Conservation (phyloP, 2,329 filamentous ascomycete species). For the Hypoxylon sp. region DNA sequence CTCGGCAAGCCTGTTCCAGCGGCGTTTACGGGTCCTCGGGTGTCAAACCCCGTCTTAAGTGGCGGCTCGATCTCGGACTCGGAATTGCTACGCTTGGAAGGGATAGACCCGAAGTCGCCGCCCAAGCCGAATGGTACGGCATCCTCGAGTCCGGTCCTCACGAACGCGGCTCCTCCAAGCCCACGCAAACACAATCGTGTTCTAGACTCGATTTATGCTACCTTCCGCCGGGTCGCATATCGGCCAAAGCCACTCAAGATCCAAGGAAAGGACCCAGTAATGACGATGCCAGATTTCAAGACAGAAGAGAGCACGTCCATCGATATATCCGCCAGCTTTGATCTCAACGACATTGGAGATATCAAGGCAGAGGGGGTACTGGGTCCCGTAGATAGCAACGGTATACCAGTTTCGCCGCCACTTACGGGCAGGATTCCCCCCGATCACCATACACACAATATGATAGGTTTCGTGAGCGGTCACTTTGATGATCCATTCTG, state of each 20-base stretch:
- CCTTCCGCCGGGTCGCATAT: slow-evolving; percentile 49
- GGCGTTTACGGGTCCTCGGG: slow-evolving; percentile 37
- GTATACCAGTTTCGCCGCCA: slow-evolving; percentile 52
- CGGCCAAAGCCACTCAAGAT: slow-evolving; percentile 43
- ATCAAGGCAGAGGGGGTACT: slow-evolving; percentile 37
- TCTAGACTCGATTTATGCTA: slow-evolving; percentile 51
- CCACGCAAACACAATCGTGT: slow-evolving; percentile 51
- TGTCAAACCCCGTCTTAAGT: slow-evolving; percentile 51
- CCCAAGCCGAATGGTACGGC: slow-evolving; percentile 48
- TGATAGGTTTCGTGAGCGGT: slow-evolving; percentile 51
- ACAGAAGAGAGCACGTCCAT: slow-evolving; percentile 12
- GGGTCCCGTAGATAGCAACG: slow-evolving; percentile 47
- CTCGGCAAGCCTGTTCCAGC: slow-evolving; percentile 37
- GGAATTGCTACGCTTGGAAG: slow-evolving; percentile 63
- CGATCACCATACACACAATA: slow-evolving; percentile 34
- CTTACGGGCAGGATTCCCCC: slow-evolving; percentile 51
- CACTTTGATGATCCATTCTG: slow-evolving; percentile 54
- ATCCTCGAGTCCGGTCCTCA: slow-evolving; percentile 48
- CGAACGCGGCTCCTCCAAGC: slow-evolving; percentile 48
- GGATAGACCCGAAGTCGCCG: slow-evolving; percentile 61
- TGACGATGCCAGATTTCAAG: slow-evolving; percentile 40
- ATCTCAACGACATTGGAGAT: slow-evolving; percentile 38
- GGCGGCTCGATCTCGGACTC: slow-evolving; percentile 64
- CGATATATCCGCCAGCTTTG: slow-evolving; percentile 20
- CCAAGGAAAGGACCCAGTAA: slow-evolving; percentile 21